Evolutionary conservation across 1,139 yeast species (phyloP).

Genomic region (Suhomyces bolitotheri): DNA sequence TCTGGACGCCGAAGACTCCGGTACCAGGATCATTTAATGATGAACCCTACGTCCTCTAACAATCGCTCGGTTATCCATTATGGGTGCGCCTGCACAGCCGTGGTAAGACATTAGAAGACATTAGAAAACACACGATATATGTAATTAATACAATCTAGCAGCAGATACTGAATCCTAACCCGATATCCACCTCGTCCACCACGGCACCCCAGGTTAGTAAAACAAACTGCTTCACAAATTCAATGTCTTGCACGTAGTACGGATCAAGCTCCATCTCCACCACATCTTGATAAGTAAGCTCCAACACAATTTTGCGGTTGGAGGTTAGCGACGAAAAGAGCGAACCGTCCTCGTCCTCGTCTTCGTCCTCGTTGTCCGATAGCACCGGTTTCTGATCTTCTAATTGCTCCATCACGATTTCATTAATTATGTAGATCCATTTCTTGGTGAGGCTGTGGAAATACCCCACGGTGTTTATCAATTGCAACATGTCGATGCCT

Average conservation of each 20-base stretch:
- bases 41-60: too few species aligned
- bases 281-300: slow-evolving; percentile 56
- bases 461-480: slow-evolving; percentile 50
- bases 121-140: background rate
- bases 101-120: background rate
- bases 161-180: slow-evolving; percentile 35
- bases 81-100: too few species aligned
- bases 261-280: slow-evolving; percentile 78
- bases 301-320: slow-evolving; percentile 27
- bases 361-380: background rate
- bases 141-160: slow-evolving; percentile 19
- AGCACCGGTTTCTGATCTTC: slow-evolving; percentile 15
- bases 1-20: too few species aligned
- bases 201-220: slow-evolving; percentile 53
- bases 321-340: slow-evolving; percentile 11
- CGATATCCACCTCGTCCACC: slow-evolving; percentile 36
- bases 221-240: slow-evolving; percentile 56
- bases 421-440: slow-evolving; percentile 42
- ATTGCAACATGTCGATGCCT: slow-evolving; percentile 18
- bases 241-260: slow-evolving; percentile 55
- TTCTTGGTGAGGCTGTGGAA: slow-evolving; percentile 55
- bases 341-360: slow-evolving; percentile 9
- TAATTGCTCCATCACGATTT: slow-evolving; percentile 35
- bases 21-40: too few species aligned
- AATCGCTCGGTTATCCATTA: too few species aligned